Conservation (phyloP, 768 basidiomycete genomes). For the Pleurotus giganteus region DNA sequence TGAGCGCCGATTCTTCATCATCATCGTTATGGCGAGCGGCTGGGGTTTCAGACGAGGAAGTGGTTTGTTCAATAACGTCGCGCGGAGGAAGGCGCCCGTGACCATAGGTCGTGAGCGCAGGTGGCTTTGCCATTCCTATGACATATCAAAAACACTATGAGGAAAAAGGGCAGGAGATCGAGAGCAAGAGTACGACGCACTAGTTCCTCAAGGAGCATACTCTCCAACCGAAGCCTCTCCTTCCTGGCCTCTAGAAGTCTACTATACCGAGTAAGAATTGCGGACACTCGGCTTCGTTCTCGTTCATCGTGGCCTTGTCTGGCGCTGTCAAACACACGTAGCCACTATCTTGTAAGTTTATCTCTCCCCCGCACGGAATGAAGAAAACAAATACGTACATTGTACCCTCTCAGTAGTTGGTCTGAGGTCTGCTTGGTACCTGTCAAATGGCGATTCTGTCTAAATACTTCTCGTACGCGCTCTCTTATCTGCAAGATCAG, state of each 20-base stretch:
- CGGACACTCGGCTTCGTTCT: constrained; percentile 26
- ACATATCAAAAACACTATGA: neutral
- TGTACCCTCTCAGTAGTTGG: constrained; percentile 52
- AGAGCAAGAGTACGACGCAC: constrained; percentile 33
- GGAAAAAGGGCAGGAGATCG: neutral
- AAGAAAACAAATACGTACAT: constrained; percentile 36
- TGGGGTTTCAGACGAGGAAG: constrained; percentile 82
- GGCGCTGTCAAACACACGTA: constrained; percentile 55
- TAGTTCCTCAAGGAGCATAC: constrained; percentile 46
- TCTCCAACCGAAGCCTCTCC: constrained; percentile 46
- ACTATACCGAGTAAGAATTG: constrained; percentile 56
- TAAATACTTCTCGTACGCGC: constrained; percentile 55
- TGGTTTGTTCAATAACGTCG: constrained; percentile 62
- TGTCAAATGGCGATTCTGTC: constrained; percentile 48
- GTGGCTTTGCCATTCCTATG: constrained; percentile 53
- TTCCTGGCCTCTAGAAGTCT: constrained; percentile 50
- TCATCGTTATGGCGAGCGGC: constrained; percentile 65
- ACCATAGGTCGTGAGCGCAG: constrained; percentile 63
- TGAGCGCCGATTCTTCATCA: constrained; percentile 51
- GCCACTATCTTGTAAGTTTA: constrained; percentile 40
- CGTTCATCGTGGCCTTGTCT: constrained; percentile 56
- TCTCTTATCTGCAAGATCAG: constrained; percentile 47
- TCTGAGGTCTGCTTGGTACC: constrained; percentile 47
- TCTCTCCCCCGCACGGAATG: neutral
- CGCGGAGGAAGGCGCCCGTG: constrained; percentile 69